Base-by-base conservation (phyloP, 2,329 filamentous ascomycete species). In the Trichoderma arundinaceum region DNA sequence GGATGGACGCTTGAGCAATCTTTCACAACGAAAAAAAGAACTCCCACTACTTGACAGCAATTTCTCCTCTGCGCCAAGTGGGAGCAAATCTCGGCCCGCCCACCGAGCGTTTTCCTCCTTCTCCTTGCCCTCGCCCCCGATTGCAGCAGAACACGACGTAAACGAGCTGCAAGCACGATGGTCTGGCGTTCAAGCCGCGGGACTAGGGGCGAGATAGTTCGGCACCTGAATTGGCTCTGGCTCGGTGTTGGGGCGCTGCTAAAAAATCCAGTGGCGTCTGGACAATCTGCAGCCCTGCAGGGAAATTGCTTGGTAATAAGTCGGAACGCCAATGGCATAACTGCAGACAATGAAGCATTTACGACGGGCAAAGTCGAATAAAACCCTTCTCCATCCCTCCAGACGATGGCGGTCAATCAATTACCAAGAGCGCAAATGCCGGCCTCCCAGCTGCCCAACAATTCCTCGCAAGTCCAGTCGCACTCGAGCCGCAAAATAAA, bases 321-420 rank as follows among this genome's bases (percentile, higher is more conserved):
- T 22, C 28, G 48, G 33, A 33, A 35, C n/a, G 51, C 32, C 51
- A 17, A 53, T 38, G 10, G 17, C n/a, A 39, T 33, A 54, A 17
- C 5, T 39, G 17, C 32, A 32, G 22, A 4, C n/a, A 5, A 39
- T 8, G 12, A 54, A 19, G 52, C 52, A 41, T 54, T 41, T 54
- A 41, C 52, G 35, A 53, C 32, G 49, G n/a, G 32, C 49, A 17
- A 54, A 41, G 4, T 54, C 52, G 52, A 41, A 54, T n/a, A 54
- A 28, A 17, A 54, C 7, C 17, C 33, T 15, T 12, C 19, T 19
- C 12, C 9, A 41, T 7, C 17, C n/a, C 7, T 9, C 6, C 35
- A n/a, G 32, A 41, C 4, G 39, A 54, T n/a, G 52, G 52, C 52
- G 35, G 35, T 41, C 52, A 22, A 10, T 41, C 8, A 17, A 17